Evolutionary conservation across 1,284 basidiomycete genomes (phyloP), one percentile per base, ranked within the genome.

Genomic region (Ustilago xerochloae): DNA sequence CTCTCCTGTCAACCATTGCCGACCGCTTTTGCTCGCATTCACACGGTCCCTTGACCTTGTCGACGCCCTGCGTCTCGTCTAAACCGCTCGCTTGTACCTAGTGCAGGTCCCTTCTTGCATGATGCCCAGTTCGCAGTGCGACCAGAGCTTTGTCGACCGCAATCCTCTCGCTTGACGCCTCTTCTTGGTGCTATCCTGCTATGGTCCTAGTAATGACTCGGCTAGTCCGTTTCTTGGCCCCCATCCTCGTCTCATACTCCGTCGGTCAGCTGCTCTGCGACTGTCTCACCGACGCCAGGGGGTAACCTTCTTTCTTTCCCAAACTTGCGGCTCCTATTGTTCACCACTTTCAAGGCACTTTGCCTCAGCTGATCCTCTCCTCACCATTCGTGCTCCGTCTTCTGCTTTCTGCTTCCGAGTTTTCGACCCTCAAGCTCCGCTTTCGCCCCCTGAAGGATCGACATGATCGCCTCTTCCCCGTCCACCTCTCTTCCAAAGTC

Each of bases 261-360:
- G 39, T 12, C 28, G 10, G 47, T 50, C 48, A 36, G 48, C 24
- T 49, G 47, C 47, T 49, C 47, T 49, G 47, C 47, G 32, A 49
- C 47, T 18, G 49, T 38, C 24, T 51, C 49, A 33, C 4, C 18
- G 16, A n/a, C n/a, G n/a, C n/a, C n/a, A n/a, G n/a, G n/a, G n/a
- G n/a, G n/a, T n/a, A n/a, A n/a, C n/a, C n/a, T n/a, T n/a, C n/a
- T n/a, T n/a, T 12, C 35, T 39, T 20, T 15, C 38, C n/a, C 38
- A 39, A 39, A 18, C 12, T 16, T 39, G n/a, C 38, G 38, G 38
- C 38, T 39, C 38, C 38, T 20, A 39, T 7, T 6, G 20, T 39
- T 18, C 6, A 16, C 38, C n/a, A 6, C 38, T 39, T 39, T 20
- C 38, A 39, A 15, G 38, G 43, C 22, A 45, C 13, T 45, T 15